Conservation (phyloP, 345 rosid genomes). For the Gossypium anomalum region DNA sequence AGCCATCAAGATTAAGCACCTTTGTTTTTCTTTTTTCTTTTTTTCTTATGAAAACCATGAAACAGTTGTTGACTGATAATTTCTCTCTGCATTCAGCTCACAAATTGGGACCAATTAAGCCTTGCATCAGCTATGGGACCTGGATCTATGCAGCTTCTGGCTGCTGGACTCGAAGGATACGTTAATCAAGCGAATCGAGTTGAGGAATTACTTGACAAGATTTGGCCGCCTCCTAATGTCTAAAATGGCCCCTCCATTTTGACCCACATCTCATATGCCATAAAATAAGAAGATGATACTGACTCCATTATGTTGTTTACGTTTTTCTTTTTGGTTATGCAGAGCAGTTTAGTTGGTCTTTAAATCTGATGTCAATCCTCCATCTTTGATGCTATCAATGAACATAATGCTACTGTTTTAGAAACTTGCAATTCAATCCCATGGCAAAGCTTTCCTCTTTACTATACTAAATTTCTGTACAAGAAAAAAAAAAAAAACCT, state of each 20-base stretch:
- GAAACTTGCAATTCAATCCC: not conserved
- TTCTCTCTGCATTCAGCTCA: conserved; percentile 39
- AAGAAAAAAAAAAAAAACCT: too few species aligned
- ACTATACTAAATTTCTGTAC: too few species aligned
- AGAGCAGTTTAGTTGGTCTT: not conserved
- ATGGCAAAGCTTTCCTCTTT: not conserved
- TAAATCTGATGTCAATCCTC: not conserved
- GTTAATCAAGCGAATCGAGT: conserved; percentile 63
- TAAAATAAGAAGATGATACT: conserved; percentile 30
- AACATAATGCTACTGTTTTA: not conserved
- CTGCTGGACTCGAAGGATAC: conserved; percentile 76
- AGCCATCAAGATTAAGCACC: not conserved
- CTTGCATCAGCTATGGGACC: conserved; percentile 89
- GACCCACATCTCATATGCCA: conserved; percentile 1
- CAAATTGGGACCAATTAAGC: conserved; percentile 80
- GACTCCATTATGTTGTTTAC: not conserved
- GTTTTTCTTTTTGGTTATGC: not conserved
- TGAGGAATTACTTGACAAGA: conserved; percentile 74
- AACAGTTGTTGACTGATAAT: conserved; percentile 9
- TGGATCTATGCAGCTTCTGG: conserved; percentile 79
- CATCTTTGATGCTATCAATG: not conserved
- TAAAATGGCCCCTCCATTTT: conserved; percentile 22
- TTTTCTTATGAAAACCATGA: not conserved
- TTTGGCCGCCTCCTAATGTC: conserved; percentile 97
- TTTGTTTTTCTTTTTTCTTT: too few species aligned